Percentiles rank a stretch among this genome's conserved stretches.
phyloP scores from a whole-genome alignment of 2,329 filamentous ascomycete species.

The Aureobasidium sp. region DNA sequence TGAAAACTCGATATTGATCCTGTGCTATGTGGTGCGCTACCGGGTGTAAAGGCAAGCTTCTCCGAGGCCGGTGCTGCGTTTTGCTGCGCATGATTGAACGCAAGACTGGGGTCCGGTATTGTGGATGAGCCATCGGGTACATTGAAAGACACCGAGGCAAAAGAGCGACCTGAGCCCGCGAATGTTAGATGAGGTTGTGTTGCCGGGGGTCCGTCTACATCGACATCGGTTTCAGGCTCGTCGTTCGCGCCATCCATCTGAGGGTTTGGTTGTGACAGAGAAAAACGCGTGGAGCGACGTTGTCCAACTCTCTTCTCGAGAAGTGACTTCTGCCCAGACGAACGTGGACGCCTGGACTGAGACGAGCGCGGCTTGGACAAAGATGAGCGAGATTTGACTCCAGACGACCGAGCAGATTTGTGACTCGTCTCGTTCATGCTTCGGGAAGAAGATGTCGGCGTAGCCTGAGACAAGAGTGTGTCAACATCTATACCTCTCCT shows the following conservation, averaged over 20 bases:
- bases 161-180: background rate
- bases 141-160: background rate
- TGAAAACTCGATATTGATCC: background rate
- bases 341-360: background rate
- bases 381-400: background rate
- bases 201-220: background rate
- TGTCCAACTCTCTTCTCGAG: background rate
- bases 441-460: background rate
- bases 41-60: background rate
- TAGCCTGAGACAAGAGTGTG: background rate
- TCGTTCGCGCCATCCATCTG: background rate
- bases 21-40: background rate
- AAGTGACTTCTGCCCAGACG: background rate
- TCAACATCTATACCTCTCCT: background rate
- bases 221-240: background rate
- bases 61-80: background rate
- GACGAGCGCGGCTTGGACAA: background rate
- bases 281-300: background rate
- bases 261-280: background rate
- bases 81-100: background rate
- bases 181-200: background rate
- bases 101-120: conserved; percentile 7
- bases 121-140: background rate
- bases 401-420: background rate
- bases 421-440: background rate